Base-by-base conservation (phyloP, 768 basidiomycete species). In the Omphalotus guepiniiformis region DNA sequence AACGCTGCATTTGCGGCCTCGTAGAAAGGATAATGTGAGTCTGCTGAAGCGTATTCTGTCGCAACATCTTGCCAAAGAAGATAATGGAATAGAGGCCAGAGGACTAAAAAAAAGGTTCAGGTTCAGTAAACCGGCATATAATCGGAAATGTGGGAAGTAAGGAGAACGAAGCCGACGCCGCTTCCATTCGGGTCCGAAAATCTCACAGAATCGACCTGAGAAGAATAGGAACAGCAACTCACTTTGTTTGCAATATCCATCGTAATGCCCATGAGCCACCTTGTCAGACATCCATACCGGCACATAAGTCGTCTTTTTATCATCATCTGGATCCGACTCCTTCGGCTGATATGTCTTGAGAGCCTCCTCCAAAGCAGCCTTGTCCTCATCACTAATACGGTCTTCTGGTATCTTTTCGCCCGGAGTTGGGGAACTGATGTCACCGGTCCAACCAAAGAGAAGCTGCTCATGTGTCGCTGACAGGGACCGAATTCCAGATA, bases 31-130 rank as follows among this genome's bases (percentile, higher is more conserved):
- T 93, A 99, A 58, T 89, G 74, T 2, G 79, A 73, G 61, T 93
- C 91, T 23, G 91, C 92, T 3, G 87, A 87, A 1, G 88, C 83
- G 55, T 89, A 88, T 58, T 93, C 90, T 22, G 85, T 85, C 7
- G 88, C 88, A 50, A 93, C 91, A 62, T 98, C 96, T 64, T 95
- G 93, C 88, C 94, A 96, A 47, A 97, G 84, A 48, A 98, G 81
- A 63, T 98, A 98, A 69, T 98, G 96, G 79, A 98, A 96, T 34
- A 97, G 71, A 1, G 95, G 95, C 94, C 95, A 99, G 36, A 99
- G 82, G 30, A 85, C 93, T 95, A 58, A 0, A 42, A 15, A 16
- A 35, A 41, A n/a, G n/a, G n/a, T n/a, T n/a, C n/a, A n/a, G n/a
- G n/a, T n/a, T n/a, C n/a, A n/a, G n/a, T n/a, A n/a, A n/a, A n/a